Evolutionary conservation across 768 basidiomycete species (phyloP).

Genomic region (Rhizopogon sp.): DNA sequence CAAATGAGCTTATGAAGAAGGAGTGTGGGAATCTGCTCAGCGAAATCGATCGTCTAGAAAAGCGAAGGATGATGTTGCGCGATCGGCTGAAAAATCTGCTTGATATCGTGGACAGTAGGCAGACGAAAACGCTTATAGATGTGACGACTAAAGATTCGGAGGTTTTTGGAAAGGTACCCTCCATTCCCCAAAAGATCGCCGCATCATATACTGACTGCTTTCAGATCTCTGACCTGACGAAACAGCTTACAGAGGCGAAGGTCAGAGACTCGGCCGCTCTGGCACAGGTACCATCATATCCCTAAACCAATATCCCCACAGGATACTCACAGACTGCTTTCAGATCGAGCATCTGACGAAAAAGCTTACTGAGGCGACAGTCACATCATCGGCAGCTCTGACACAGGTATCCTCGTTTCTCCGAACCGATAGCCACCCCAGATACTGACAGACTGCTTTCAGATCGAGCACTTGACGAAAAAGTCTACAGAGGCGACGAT

Average conservation of each 20-base stretch:
- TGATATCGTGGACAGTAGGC: slow-evolving; percentile 47
- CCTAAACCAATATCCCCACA: slow-evolving; percentile 17
- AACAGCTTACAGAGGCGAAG: no score
- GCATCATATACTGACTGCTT: no score
- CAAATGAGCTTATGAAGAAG: slow-evolving; percentile 32
- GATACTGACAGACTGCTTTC: neutral
- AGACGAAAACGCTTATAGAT: slow-evolving; percentile 46
- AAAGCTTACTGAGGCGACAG: no score
- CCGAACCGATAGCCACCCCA: slow-evolving; percentile 16
- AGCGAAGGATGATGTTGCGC: slow-evolving; percentile 23
- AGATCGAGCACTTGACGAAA: slow-evolving; percentile 46
- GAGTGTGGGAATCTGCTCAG: slow-evolving; percentile 44
- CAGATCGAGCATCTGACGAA: no score
- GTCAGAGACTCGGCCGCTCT: slow-evolving; percentile 34
- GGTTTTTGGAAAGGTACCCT: slow-evolving; percentile 14
- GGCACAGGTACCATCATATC: slow-evolving; percentile 19
- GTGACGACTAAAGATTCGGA: slow-evolving; percentile 26
- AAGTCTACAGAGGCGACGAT: slow-evolving; percentile 21
- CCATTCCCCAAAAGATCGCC: slow-evolving; percentile 20
- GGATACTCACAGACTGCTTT: neutral
- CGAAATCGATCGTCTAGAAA: slow-evolving; percentile 46
- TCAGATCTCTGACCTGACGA: no score
- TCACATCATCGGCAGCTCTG: slow-evolving; percentile 35
- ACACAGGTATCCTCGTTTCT: slow-evolving; percentile 18
- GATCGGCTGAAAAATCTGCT: slow-evolving; percentile 29